Evolutionary conservation across 208 protist species (phyloP).

Genomic region (Phytomonas sp.): DNA sequence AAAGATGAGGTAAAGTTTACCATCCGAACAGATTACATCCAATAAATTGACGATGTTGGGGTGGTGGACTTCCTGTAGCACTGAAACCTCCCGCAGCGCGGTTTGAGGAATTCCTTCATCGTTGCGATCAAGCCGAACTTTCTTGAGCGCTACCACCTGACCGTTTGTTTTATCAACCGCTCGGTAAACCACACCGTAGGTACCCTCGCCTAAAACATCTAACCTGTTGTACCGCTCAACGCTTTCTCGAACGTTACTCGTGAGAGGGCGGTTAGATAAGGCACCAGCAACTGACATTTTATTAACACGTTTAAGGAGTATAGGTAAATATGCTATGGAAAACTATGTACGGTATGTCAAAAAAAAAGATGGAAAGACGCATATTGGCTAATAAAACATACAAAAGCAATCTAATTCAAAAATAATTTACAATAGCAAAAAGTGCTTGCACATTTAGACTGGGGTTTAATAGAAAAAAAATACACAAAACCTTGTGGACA

Average conservation of each 20-base stretch:
- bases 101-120: constrained; percentile 97
- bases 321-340: constrained; percentile 1
- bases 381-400: constrained; percentile 6
- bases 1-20: constrained; percentile 89
- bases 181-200: constrained; percentile 90
- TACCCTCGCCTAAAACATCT: constrained; percentile 88
- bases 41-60: constrained; percentile 94
- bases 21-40: constrained; percentile 84
- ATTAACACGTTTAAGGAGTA: constrained; percentile 1
- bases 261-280: constrained; percentile 28
- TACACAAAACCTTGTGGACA: background rate
- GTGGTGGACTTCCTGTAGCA: constrained; percentile 96
- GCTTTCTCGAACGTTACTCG: constrained; percentile 33
- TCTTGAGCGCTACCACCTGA: constrained; percentile 95
- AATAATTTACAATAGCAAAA: constrained; percentile 4
- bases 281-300: constrained; percentile 49
- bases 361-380: background rate
- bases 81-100: constrained; percentile 96
- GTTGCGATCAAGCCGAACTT: constrained; percentile 94
- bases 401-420: constrained; percentile 1
- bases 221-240: constrained; percentile 85
- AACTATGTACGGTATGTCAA: background rate
- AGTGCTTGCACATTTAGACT: background rate
- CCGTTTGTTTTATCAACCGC: constrained; percentile 76
- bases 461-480: background rate